Conservation (phyloP, 306 rosid species). For the Glycyrrhiza uralensis region DNA sequence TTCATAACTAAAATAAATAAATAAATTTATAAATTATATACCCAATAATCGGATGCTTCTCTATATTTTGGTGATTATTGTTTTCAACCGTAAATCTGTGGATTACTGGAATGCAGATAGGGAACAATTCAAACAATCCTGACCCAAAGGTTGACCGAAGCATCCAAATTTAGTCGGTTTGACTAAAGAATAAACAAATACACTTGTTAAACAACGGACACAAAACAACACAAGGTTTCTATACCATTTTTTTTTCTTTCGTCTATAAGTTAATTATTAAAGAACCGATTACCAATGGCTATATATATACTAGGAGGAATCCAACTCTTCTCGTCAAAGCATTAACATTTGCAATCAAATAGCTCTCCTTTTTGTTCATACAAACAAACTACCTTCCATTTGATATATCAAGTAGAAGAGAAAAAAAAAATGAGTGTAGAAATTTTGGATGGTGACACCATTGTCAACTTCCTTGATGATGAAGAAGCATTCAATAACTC, state of each 20-base stretch:
- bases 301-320: constrained; percentile 1
- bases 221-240: constrained; percentile 17
- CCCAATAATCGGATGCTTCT: no score
- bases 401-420: background rate
- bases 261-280: background rate
- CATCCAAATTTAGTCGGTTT: constrained; percentile 7
- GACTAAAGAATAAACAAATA: constrained; percentile 12
- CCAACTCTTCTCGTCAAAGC: constrained; percentile 20
- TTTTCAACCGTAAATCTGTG: background rate
- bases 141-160: constrained; percentile 8
- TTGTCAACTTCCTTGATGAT: constrained; percentile 60
- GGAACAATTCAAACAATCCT: background rate
- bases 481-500: constrained; percentile 55
- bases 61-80: background rate
- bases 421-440: constrained; percentile 81
- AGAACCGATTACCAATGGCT: constrained; percentile 1
- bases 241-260: constrained; percentile 18
- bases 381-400: constrained; percentile 14
- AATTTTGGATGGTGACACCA: constrained; percentile 64
- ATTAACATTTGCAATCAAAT: constrained; percentile 16
- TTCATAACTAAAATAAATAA: no score
- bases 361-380: background rate
- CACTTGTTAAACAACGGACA: constrained; percentile 1
- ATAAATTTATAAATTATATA: no score
- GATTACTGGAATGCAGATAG: background rate